phyloP scores from a whole-genome alignment of 2,329 filamentous ascomycete genomes.

The Colletotrichum spaethianum region DNA sequence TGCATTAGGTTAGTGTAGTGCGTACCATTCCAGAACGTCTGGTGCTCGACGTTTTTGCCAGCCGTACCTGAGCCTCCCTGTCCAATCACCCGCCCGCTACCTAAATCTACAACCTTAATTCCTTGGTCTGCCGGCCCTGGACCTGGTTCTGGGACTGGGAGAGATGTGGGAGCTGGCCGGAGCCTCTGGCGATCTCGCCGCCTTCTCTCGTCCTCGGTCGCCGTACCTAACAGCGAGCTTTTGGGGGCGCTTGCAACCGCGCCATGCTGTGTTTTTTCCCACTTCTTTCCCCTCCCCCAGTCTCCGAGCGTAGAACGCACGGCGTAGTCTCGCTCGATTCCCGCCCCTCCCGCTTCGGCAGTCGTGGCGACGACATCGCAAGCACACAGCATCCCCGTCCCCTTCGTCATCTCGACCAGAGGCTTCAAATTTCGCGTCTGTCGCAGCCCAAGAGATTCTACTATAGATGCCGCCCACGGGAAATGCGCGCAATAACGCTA shows the following conservation, averaged over 20 bases:
- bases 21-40: constrained; percentile 34
- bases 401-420: background rate
- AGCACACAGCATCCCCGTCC: background rate
- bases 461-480: background rate
- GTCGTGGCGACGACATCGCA: background rate
- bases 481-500: background rate
- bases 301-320: background rate
- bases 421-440: background rate
- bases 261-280: background rate
- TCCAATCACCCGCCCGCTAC: background rate
- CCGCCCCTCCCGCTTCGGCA: background rate
- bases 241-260: too few species aligned
- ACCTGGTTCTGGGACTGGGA: too few species aligned
- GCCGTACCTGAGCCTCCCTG: constrained; percentile 1
- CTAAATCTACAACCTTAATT: constrained; percentile 26
- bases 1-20: background rate
- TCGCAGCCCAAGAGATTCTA: background rate
- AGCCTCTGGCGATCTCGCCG: constrained; percentile 10
- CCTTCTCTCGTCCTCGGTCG: background rate
- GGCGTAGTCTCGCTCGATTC: background rate
- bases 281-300: background rate
- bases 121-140: background rate
- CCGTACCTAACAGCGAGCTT: too few species aligned
- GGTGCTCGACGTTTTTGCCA: constrained; percentile 5
- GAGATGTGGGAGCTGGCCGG: background rate